These are phyloP conservation scores for Fraxinus floribunda DNA, from an alignment of 305 asterid genomes.

Conservation along the genomic window DNA sequence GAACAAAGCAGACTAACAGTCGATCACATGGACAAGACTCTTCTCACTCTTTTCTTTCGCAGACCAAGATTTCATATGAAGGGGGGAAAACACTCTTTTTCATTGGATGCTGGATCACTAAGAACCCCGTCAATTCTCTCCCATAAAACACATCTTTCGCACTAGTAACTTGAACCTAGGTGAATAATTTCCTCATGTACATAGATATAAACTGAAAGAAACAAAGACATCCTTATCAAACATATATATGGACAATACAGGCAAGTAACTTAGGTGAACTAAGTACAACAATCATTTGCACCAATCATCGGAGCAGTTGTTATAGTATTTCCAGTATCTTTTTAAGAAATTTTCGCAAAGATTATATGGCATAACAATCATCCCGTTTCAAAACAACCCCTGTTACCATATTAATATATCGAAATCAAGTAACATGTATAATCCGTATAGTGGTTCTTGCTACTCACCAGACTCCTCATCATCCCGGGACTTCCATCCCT, in stretches of 20 bases:
- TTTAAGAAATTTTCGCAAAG: not conserved
- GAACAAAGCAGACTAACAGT: not conserved
- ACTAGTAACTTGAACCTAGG: not conserved
- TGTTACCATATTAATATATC: not conserved
- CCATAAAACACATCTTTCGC: not conserved
- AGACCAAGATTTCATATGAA: not conserved
- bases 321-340: not conserved
- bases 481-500: constrained; percentile 76
- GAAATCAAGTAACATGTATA: not conserved
- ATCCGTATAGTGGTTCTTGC: not conserved
- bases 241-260: not conserved
- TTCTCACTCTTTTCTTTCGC: not conserved
- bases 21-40: not conserved
- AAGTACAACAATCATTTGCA: not conserved
- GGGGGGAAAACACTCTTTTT: not conserved
- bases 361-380: not conserved
- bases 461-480: constrained; percentile 87
- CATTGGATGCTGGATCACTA: not conserved
- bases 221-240: not conserved
- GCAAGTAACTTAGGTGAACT: not conserved
- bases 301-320: not conserved
- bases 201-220: not conserved
- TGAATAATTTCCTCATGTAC: not conserved
- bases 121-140: not conserved
- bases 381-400: not conserved